These are phyloP conservation scores for Dactylorhiza incarnata DNA, from an alignment of 106 monocot species.

Conservation along the genomic window DNA sequence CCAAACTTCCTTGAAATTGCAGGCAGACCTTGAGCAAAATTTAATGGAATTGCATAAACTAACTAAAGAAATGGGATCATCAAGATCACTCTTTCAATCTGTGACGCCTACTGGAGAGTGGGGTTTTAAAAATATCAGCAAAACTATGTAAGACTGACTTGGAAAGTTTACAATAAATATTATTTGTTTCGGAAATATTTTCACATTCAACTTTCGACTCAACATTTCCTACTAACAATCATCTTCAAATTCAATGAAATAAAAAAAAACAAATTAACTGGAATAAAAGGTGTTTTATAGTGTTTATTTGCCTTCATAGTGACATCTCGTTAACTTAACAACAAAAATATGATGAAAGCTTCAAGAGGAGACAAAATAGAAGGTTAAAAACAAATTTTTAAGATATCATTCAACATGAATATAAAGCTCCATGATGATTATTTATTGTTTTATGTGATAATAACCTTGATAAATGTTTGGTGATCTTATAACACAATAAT, in stretches of 20 bases:
- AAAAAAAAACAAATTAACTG: neutral
- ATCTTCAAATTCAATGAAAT: neutral
- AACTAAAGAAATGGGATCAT: neutral
- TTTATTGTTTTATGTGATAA: neutral
- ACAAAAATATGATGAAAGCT: no score
- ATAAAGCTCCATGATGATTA: slow-evolving; percentile 2
- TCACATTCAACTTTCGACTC: neutral
- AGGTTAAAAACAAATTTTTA: neutral
- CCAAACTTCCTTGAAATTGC: neutral
- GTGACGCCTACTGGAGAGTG: neutral
- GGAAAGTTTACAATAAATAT: neutral
- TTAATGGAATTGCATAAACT: neutral
- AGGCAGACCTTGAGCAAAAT: neutral
- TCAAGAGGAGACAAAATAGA: neutral
- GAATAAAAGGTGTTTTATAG: neutral
- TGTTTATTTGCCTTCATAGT: neutral
- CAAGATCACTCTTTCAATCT: neutral
- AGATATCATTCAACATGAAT: neutral
- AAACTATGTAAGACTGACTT: neutral
- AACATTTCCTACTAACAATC: neutral
- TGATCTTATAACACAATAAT: neutral
- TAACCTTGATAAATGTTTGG: neutral
- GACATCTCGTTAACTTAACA: neutral
- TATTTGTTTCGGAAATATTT: neutral
- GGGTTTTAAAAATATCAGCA: neutral